Conservation (phyloP, 495 filamentous ascomycete genomes). For the Xylaria curta region DNA sequence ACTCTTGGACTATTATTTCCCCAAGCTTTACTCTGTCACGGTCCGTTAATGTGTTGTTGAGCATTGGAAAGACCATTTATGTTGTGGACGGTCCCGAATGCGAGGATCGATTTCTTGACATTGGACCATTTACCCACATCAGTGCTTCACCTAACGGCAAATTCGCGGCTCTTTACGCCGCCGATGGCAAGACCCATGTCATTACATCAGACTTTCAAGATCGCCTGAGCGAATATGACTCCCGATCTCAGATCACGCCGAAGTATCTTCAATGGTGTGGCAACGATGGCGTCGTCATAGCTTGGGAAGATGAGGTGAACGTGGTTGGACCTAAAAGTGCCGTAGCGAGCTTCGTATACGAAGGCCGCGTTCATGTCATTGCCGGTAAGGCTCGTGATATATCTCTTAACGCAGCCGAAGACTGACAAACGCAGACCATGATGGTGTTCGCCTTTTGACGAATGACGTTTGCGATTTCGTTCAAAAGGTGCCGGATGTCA, state of each 20-base stretch:
- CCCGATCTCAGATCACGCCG: conserved; percentile 80
- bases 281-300: conserved; percentile 90
- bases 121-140: conserved; percentile 90
- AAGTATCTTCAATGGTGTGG: conserved; percentile 95
- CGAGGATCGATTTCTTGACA: conserved; percentile 86
- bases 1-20: conserved; percentile 89
- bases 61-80: conserved; percentile 83
- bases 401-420: conserved; percentile 45
- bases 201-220: conserved; percentile 94
- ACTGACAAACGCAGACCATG: conserved; percentile 78
- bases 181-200: conserved; percentile 86
- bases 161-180: conserved; percentile 84
- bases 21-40: conserved; percentile 91
- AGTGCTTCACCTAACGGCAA: conserved; percentile 89
- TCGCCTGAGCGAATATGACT: conserved; percentile 90
- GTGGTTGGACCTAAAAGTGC: conserved; percentile 85
- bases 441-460: conserved; percentile 86
- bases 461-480: conserved; percentile 94
- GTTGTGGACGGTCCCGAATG: conserved; percentile 86
- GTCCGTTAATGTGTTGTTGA: conserved; percentile 91
- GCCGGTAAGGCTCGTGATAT: conserved; percentile 66
- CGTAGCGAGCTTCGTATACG: conserved; percentile 85
- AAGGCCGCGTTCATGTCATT: conserved; percentile 86
- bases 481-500: conserved; percentile 89
- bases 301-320: conserved; percentile 99